Percentiles rank a stretch among this genome's conserved stretches.
Evolutionary conservation across 345 rosid species (phyloP).

Genomic region (Eucalyptus coolabah): DNA sequence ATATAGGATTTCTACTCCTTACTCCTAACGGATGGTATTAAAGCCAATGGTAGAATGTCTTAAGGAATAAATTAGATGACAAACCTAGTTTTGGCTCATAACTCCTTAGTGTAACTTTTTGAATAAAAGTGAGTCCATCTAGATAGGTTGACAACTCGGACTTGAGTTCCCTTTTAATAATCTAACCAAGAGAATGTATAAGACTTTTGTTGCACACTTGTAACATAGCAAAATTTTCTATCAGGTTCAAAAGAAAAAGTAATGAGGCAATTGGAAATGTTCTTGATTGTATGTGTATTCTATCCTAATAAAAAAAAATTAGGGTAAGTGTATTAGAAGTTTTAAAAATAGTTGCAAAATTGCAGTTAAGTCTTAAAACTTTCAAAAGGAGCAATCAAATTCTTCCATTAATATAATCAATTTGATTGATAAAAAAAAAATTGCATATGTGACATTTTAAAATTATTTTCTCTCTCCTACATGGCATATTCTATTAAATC

Average conservation of each 20-base stretch:
- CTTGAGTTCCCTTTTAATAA: no score
- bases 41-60: background rate
- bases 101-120: no score
- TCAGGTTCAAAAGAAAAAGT: background rate
- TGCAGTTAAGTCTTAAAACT: background rate
- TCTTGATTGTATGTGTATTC: background rate
- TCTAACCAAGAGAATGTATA: no score
- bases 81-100: no score
- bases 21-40: background rate
- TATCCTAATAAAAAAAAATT: background rate
- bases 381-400: rapidly evolving
- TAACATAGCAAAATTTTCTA: background rate
- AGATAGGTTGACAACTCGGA: no score
- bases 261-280: background rate
- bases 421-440: no score
- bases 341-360: background rate
- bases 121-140: no score
- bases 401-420: background rate
- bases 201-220: no score
- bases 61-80: background rate
- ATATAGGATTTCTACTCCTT: background rate
- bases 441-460: background rate
- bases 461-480: background rate
- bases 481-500: background rate
- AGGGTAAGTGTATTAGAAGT: background rate